These are phyloP conservation scores for Barnettozyma siamensis DNA, from an alignment of 805 yeast genomes.

Conservation along the genomic window DNA sequence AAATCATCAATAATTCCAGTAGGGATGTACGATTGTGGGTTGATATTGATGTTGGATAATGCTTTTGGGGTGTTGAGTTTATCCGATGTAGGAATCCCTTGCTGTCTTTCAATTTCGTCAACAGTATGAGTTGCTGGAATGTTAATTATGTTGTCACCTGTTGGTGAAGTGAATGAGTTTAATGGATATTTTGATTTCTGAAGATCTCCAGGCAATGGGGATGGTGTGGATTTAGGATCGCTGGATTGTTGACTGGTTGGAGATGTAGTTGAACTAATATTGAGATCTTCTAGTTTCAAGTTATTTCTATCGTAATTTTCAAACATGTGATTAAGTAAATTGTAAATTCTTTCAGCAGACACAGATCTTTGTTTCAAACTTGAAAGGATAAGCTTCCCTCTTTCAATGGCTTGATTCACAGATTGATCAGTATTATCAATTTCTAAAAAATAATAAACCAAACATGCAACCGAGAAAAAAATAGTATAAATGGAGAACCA, in stretches of 20 bases:
- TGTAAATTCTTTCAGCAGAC: conserved; percentile 76
- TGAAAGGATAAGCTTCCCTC: conserved; percentile 69
- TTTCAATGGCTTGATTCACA: conserved; percentile 66
- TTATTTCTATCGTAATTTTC: conserved; percentile 73
- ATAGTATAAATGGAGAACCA: conserved; percentile 94
- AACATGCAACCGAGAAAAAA: conserved; percentile 86
- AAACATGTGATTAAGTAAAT: conserved; percentile 68
- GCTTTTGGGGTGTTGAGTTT: background rate
- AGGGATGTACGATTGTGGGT: conserved; percentile 6
- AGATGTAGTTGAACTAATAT: conserved; percentile 1
- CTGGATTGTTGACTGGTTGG: conserved; percentile 1
- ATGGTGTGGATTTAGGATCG: background rate
- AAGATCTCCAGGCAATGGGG: background rate
- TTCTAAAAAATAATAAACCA: conserved; percentile 59
- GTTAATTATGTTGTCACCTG: conserved; percentile 13
- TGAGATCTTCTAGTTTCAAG: conserved; percentile 35
- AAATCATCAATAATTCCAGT: conserved; percentile 70
- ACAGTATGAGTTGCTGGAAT: conserved; percentile 12
- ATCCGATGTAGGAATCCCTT: background rate
- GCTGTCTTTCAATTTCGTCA: conserved; percentile 10
- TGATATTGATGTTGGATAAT: conserved; percentile 1
- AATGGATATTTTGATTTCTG: conserved; percentile 8
- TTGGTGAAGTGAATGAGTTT: conserved; percentile 12
- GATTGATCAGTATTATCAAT: conserved; percentile 42
- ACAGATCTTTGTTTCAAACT: conserved; percentile 65